phyloP scores from a whole-genome alignment of 352 stramenopile genomes.

The Phytophthora pini region DNA sequence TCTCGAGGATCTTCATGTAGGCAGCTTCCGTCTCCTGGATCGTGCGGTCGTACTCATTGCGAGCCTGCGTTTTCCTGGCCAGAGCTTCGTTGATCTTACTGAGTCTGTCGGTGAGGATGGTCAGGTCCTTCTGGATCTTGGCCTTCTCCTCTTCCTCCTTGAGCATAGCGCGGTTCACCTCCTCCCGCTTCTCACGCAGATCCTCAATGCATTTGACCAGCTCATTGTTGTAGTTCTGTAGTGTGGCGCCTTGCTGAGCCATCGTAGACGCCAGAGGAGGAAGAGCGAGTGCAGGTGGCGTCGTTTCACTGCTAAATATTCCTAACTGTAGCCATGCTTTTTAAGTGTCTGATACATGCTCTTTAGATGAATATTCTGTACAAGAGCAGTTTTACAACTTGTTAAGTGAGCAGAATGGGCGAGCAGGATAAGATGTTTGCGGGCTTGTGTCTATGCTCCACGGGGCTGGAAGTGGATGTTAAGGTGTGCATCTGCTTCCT shows the following conservation, averaged over 20 bases:
- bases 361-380: neutral
- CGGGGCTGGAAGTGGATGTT: slow-evolving; percentile 55
- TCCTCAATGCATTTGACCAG: slow-evolving; percentile 96
- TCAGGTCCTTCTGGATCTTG: slow-evolving; percentile 95
- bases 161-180: slow-evolving; percentile 92
- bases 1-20: slow-evolving; percentile 97
- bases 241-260: slow-evolving; percentile 92
- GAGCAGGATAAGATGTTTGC: slow-evolving; percentile 45
- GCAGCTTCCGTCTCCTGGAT: slow-evolving; percentile 95
- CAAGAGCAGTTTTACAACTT: slow-evolving; percentile 1
- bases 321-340: slow-evolving; percentile 25
- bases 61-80: slow-evolving; percentile 88
- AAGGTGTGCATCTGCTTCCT: slow-evolving; percentile 39
- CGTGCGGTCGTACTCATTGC: slow-evolving; percentile 94
- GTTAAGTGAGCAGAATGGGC: slow-evolving; percentile 8
- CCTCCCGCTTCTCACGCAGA: slow-evolving; percentile 92
- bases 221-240: slow-evolving; percentile 97
- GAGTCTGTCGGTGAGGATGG: slow-evolving; percentile 90
- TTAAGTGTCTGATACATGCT: slow-evolving; percentile 2
- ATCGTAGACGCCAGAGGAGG: slow-evolving; percentile 30
- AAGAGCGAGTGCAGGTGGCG: slow-evolving; percentile 4
- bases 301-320: slow-evolving; percentile 29
- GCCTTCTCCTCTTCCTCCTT: slow-evolving; percentile 95
- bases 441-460: slow-evolving; percentile 62
- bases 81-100: slow-evolving; percentile 94